Percentiles rank a stretch among this genome's conserved stretches.
Conservation (phyloP, 805 yeast genomes). For the Nakazawaea molendinolei region DNA sequence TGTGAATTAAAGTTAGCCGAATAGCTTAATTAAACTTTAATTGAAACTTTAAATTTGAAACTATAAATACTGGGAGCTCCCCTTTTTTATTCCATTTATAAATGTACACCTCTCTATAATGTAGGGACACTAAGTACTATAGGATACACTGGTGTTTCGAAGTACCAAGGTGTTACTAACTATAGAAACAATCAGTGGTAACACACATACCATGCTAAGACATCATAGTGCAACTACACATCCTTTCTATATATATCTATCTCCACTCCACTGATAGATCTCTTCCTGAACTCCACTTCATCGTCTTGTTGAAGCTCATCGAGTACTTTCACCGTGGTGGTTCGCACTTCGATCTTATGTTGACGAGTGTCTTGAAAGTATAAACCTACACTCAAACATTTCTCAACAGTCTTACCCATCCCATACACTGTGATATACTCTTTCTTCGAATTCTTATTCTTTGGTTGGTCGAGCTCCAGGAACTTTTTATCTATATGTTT, state of each 20-base stretch:
- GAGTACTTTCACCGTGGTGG: constrained; percentile 60
- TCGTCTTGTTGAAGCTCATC: constrained; percentile 49
- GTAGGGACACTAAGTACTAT: too few relatives aligned
- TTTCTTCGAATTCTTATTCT: constrained; percentile 17
- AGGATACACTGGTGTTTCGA: too few relatives aligned
- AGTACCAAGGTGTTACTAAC: too few relatives aligned
- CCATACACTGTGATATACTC: constrained; percentile 55
- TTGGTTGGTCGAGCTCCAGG: constrained; percentile 33
- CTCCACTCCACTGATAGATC: constrained; percentile 45
- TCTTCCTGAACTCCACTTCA: constrained; percentile 29
- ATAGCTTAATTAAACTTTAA: not conserved
- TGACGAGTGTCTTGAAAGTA: constrained; percentile 47
- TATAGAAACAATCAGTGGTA: not conserved
- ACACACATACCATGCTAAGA: too few relatives aligned
- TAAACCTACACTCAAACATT: constrained; percentile 54
- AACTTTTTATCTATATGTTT: constrained; percentile 56
- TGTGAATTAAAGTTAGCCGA: constrained; percentile 27
- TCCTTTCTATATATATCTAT: constrained; percentile 31
- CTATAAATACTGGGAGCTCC: too few relatives aligned
- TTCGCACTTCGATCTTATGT: constrained; percentile 49
- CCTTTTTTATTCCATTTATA: too few relatives aligned
- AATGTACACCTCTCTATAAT: too few relatives aligned
- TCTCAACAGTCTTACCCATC: constrained; percentile 68
- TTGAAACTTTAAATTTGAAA: too few relatives aligned
- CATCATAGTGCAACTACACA: too few relatives aligned